Evolutionary conservation across 1,139 yeast species (phyloP).

Genomic region (Yamadazyma diospyri): DNA sequence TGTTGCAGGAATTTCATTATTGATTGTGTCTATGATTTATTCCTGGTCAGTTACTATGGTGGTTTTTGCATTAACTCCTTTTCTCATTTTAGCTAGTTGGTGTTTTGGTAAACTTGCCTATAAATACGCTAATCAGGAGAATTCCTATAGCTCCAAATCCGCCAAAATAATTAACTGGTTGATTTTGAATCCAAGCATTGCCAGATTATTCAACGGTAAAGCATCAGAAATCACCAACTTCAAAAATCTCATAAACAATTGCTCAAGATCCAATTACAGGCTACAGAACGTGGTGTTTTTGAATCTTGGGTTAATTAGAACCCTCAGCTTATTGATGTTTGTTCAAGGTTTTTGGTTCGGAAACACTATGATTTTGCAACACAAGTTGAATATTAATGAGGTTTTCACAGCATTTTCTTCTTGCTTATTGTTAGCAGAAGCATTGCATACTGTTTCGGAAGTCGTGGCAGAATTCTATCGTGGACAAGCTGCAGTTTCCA

Average conservation of each 20-base stretch:
- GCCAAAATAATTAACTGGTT: conserved; percentile 72
- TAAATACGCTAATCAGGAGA: conserved; percentile 53
- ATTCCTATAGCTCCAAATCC: conserved; percentile 50
- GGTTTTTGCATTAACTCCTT: conserved; percentile 67
- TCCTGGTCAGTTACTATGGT: conserved; percentile 86
- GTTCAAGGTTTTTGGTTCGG: conserved; percentile 95
- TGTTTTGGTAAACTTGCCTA: conserved; percentile 52
- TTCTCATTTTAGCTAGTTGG: conserved; percentile 50
- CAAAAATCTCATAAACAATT: conserved; percentile 29
- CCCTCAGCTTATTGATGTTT: conserved; percentile 66
- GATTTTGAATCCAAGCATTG: conserved; percentile 53
- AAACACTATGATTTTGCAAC: conserved; percentile 52
- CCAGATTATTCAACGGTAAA: conserved; percentile 62
- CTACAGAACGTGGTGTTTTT: conserved; percentile 49
- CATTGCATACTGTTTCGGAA: conserved; percentile 49
- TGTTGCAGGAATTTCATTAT: conserved; percentile 51
- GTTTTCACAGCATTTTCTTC: conserved; percentile 83
- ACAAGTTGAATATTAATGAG: conserved; percentile 50
- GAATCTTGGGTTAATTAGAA: conserved; percentile 57
- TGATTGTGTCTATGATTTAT: conserved; percentile 66
- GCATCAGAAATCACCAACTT: conserved; percentile 48
- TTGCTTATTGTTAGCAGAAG: conserved; percentile 66
- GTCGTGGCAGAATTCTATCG: conserved; percentile 57
- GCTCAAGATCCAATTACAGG: conserved; percentile 47
- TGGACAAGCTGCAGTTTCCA: conserved; percentile 58